A percentile compares a stretch with the other conserved stretches of the same genome.
phyloP scores from a whole-genome alignment of 2,329 filamentous ascomycete genomes.

The Fusarium dimerum region DNA sequence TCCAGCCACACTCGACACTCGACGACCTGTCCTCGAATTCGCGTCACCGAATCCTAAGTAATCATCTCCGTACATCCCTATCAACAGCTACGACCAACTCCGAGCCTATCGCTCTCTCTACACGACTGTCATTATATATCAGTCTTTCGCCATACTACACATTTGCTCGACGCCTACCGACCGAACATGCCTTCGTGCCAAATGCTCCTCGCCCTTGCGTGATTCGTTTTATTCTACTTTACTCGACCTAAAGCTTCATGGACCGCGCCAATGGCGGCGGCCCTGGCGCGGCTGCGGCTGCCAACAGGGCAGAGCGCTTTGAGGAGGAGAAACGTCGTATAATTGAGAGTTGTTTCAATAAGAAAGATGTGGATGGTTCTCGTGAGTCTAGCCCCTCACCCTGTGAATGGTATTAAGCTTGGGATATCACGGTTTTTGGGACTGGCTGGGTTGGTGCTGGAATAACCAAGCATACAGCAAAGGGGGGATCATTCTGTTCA shows the following conservation, averaged over 20 bases:
- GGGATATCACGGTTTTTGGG: not conserved
- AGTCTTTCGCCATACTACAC: constrained; percentile 1
- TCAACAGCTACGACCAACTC: not conserved
- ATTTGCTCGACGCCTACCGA: constrained; percentile 5
- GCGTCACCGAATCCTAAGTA: constrained; percentile 4
- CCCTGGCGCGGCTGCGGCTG: constrained; percentile 36
- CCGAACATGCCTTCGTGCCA: constrained; percentile 33
- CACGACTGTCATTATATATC: constrained; percentile 1
- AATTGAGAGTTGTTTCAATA: constrained; percentile 90
- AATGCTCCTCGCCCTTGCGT: constrained; percentile 25
- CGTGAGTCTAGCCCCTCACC: constrained; percentile 54
- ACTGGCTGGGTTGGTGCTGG: not conserved
- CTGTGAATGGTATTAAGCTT: not conserved
- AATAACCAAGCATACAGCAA: not conserved
- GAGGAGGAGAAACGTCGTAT: constrained; percentile 97
- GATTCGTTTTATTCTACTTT: constrained; percentile 19
- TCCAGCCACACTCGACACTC: constrained; percentile 26
- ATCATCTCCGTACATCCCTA: not conserved
- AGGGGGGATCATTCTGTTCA: not conserved
- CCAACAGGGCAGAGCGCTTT: constrained; percentile 73
- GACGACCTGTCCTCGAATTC: constrained; percentile 22
- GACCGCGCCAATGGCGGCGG: constrained; percentile 42
- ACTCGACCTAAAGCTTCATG: constrained; percentile 28
- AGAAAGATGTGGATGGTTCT: constrained; percentile 83
- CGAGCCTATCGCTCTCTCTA: constrained; percentile 7